Evolutionary conservation across 225 moss, liverwort and hornwort genomes (phyloP), one percentile per base, ranked within the genome.

Genomic region (Rhytidiadelphus loreus): DNA sequence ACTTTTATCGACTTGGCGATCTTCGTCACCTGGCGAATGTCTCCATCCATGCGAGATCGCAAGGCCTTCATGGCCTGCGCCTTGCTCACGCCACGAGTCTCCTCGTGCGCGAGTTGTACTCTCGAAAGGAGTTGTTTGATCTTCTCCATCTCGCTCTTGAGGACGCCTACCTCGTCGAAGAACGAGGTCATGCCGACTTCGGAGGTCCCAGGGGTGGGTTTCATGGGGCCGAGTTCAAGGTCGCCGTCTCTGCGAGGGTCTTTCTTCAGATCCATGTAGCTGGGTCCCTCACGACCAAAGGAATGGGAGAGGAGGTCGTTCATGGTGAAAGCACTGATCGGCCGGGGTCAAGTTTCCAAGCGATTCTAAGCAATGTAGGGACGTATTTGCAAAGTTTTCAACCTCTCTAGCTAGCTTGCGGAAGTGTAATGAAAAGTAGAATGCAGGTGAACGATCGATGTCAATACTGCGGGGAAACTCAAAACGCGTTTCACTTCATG

Each of bases 251-350:
- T 86, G 59, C 68, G 64, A 9, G 88, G 83, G 26, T 92, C 91
- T 80, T 91, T 92, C 90, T 90, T 94, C 80, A 94, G 90, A 90
- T 94, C 94, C 87, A 87, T 91, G 39, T 92, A 94, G 79, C 56
- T 87, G 43, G 89, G 28, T 57, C 90, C 90, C 9, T 92, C 92
- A 24, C 88, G 83, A 20, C 90, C 92, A 41, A 92, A 92, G 85
- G 94, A 94, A 79, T 57, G 86, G 56, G 94, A 90, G 18, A 94
- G 89, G 61, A 94, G 92, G 82, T 94, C 94, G 89, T 94, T 94
- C 94, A 94, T 94, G 43, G 90, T 80, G 86, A 78, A 46, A 43
- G 59, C 58, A 59, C 59, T 59, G 30, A 80, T 80, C 59, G 20
- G 12, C 12, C 59, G 58, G 12, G 58, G 29, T n/a, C 77, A 19